Base-by-base conservation (phyloP, 2,329 filamentous ascomycete genomes). In the Fusarium succisae region DNA sequence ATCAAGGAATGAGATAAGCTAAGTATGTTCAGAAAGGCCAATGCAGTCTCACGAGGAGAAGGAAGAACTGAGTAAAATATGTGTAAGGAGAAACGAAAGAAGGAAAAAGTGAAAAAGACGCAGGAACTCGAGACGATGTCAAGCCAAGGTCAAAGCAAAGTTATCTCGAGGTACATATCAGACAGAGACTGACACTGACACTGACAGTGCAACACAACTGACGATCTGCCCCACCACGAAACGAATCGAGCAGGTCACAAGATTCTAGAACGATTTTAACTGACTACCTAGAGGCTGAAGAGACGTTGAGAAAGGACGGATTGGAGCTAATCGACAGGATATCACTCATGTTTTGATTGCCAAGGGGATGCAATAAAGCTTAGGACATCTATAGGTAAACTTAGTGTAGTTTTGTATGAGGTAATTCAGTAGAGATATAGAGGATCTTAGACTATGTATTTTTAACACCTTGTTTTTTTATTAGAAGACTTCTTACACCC, bases 181-280 rank as follows among this genome's bases (percentile, higher is more conserved):
- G 71, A 69, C 67, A 74, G 59, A n/a, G 48, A 59, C 35, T 8
- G 45, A 28, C 4, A 59, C 32, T 51, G 30, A 59, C 58, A 69
- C 69, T 74, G 56, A 69, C 69, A 63, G 60, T 74, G 72, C 43
- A 72, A 73, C 72, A 56, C 50, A 70, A 71, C 50, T 41, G 63
- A 62, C 57, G 64, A 74, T 58, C 69, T 70, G 72, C 72, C 72
- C 72, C 72, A 74, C 72, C 61, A 63, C 60, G 64, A 69, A 70
- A 70, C 66, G 13, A 75, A 75, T 66, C 28, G 28, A 74, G 72
- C 56, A 74, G 72, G 72, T 74, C 72, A 75, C 64, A 75, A 55
- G 64, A 73, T 73, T 75, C 64, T 73, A 58, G 72, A 70, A 63
- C 53, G 20, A 28, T 43, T 35, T 37, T 5, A 3, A 41, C 11